These are phyloP conservation scores for Penicillium waksmanii DNA, from an alignment of 495 filamentous ascomycete genomes.

Conservation along the genomic window DNA sequence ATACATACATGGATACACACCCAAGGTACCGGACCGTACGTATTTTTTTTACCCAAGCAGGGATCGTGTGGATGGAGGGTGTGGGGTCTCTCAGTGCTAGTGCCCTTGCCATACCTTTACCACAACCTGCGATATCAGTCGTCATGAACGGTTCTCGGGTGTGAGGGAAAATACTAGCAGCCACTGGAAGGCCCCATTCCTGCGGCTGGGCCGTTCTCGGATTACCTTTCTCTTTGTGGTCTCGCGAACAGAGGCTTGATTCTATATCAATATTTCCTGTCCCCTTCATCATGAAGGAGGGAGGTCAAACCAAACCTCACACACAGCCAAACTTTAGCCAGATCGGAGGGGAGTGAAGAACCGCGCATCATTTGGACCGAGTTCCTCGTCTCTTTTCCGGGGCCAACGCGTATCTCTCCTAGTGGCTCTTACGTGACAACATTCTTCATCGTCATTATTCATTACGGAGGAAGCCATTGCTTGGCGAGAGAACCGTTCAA, in stretches of 20 bases:
- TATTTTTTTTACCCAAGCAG: conserved; percentile 16
- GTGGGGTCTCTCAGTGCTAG: conserved; percentile 23
- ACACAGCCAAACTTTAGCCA: conserved; percentile 16
- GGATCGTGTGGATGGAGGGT: conserved; percentile 27
- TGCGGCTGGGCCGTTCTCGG: background rate
- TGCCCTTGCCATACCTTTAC: conserved; percentile 26
- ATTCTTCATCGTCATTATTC: conserved; percentile 25
- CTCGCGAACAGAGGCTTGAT: background rate
- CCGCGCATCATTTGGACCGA: conserved; percentile 2
- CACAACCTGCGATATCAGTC: conserved; percentile 25
- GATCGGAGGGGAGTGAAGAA: conserved; percentile 6
- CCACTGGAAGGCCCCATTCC: background rate
- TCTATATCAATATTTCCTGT: background rate
- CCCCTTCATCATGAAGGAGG: background rate
- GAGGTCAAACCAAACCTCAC: conserved; percentile 21
- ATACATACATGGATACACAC: background rate
- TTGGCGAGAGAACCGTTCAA: background rate
- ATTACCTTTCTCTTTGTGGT: background rate
- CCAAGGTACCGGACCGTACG: conserved; percentile 9
- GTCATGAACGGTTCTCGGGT: conserved; percentile 8
- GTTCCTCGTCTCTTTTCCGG: background rate
- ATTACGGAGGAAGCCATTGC: background rate
- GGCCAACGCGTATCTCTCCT: conserved; percentile 11
- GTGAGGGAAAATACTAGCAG: background rate
- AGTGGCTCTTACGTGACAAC: conserved; percentile 24